A percentile compares a stretch with the other conserved stretches of the same genome.
Evolutionary conservation across 2,329 filamentous ascomycete species (phyloP).

Genomic region (Fusarium bactridioides): DNA sequence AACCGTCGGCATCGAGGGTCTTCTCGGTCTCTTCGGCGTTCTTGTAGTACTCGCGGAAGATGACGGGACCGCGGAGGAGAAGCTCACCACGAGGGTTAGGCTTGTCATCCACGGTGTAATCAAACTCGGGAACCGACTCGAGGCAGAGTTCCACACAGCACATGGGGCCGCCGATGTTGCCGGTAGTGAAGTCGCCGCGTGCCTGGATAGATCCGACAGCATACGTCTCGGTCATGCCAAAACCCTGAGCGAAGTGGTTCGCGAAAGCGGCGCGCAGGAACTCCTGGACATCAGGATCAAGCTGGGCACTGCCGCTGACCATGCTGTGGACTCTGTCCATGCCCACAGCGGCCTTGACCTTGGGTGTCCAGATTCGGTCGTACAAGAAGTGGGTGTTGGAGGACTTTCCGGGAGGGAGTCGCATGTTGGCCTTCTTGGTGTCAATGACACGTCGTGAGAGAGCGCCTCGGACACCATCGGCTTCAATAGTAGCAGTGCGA

Average conservation of each 20-base stretch:
- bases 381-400: slow-evolving; percentile 81
- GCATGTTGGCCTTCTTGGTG: slow-evolving; percentile 82
- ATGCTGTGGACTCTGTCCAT: slow-evolving; percentile 76
- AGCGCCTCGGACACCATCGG: slow-evolving; percentile 79
- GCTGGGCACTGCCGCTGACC: slow-evolving; percentile 88
- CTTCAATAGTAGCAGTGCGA: slow-evolving; percentile 78
- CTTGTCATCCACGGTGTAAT: slow-evolving; percentile 87
- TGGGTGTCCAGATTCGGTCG: slow-evolving; percentile 89
- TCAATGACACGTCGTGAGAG: slow-evolving; percentile 81
- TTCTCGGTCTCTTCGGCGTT: slow-evolving; percentile 88
- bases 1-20: slow-evolving; percentile 84
- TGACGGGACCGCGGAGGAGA: slow-evolving; percentile 78
- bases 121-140: slow-evolving; percentile 89
- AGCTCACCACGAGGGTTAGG: slow-evolving; percentile 91
- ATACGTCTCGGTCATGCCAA: slow-evolving; percentile 93
- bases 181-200: slow-evolving; percentile 73
- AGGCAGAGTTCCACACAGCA: slow-evolving; percentile 78
- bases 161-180: slow-evolving; percentile 81
- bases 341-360: slow-evolving; percentile 84
- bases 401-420: slow-evolving; percentile 74
- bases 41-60: slow-evolving; percentile 90
- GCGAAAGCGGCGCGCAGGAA: slow-evolving; percentile 87
- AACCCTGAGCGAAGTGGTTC: slow-evolving; percentile 84
- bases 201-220: slow-evolving; percentile 77
- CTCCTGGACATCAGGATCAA: slow-evolving; percentile 86